These are phyloP conservation scores for Beauveria caledonica DNA, from an alignment of 2,329 filamentous ascomycete genomes.

Conservation along the genomic window DNA sequence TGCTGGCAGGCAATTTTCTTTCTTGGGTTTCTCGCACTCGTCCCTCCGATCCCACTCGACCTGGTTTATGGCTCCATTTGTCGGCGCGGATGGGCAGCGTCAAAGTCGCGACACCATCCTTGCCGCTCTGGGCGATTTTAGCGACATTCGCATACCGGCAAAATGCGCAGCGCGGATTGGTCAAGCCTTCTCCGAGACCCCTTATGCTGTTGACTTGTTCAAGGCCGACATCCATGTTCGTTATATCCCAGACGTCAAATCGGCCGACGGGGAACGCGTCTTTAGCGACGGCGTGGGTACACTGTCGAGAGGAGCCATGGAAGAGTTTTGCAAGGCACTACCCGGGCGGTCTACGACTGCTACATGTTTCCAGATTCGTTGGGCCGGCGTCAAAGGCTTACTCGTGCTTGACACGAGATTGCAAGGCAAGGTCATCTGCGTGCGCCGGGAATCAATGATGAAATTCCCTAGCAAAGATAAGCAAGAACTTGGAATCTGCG, in stretches of 20 bases:
- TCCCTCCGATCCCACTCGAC: slow-evolving; percentile 63
- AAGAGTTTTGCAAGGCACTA: slow-evolving; percentile 48
- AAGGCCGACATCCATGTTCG: slow-evolving; percentile 26
- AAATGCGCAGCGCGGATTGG: slow-evolving; percentile 52
- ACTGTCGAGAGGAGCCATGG: slow-evolving; percentile 52
- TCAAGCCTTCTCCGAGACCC: slow-evolving; percentile 68
- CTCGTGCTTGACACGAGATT: slow-evolving; percentile 59
- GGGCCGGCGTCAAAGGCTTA: slow-evolving; percentile 70
- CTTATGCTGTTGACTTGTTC: slow-evolving; percentile 48
- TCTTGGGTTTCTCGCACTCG: slow-evolving; percentile 73
- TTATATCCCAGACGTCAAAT: slow-evolving; percentile 44
- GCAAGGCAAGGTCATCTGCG: slow-evolving; percentile 45
- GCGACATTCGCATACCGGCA: slow-evolving; percentile 42
- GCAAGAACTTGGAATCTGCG: slow-evolving; percentile 62
- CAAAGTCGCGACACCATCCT: slow-evolving; percentile 39
- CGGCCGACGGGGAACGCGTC: slow-evolving; percentile 38
- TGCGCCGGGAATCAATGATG: slow-evolving; percentile 65
- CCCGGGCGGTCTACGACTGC: slow-evolving; percentile 40
- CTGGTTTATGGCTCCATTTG: slow-evolving; percentile 51
- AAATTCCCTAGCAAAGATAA: slow-evolving; percentile 58
- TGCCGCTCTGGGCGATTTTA: slow-evolving; percentile 40
- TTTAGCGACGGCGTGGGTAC: slow-evolving; percentile 79
- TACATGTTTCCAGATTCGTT: slow-evolving; percentile 67
- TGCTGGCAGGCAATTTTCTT: slow-evolving; percentile 53
- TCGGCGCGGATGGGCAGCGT: slow-evolving; percentile 22